Evolutionary conservation across 352 stramenopile genomes (phyloP).

Genomic region (Saprolegnia diclina): DNA sequence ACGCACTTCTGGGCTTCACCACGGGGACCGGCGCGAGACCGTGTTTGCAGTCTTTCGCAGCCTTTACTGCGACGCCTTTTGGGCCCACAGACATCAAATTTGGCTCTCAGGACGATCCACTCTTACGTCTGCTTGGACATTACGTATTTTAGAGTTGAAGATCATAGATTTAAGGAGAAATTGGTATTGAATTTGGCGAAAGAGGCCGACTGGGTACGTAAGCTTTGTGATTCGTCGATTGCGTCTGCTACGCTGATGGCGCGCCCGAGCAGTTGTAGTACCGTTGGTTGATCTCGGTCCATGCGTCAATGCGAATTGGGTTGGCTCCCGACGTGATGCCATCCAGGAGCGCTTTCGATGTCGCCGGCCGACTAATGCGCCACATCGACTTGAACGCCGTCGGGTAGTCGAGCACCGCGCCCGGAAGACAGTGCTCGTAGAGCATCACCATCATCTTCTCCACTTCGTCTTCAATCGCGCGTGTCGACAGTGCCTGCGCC

Average conservation of each 20-base stretch:
- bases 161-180: too few relatives aligned
- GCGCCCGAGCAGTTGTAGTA: constrained; percentile 20
- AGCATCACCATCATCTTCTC: constrained; percentile 52
- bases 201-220: constrained; percentile 12
- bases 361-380: constrained; percentile 35
- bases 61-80: too few relatives aligned
- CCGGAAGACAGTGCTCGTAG: constrained; percentile 45
- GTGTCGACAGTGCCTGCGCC: constrained; percentile 19
- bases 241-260: neutral
- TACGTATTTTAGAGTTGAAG: too few relatives aligned
- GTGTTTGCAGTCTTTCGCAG: too few relatives aligned
- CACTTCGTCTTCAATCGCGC: constrained; percentile 39
- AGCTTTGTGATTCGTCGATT: neutral
- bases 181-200: too few relatives aligned
- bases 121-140: too few relatives aligned
- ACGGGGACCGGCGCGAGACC: too few relatives aligned
- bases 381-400: constrained; percentile 42
- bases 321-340: constrained; percentile 30
- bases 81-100: too few relatives aligned
- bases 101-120: too few relatives aligned
- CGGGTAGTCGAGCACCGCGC: constrained; percentile 36
- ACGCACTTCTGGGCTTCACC: too few relatives aligned
- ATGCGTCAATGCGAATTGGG: constrained; percentile 15
- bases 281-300: constrained; percentile 19
- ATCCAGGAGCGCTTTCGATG: constrained; percentile 39